Percentiles rank a stretch among this genome's conserved stretches.
These are phyloP conservation scores for Candida nitratophila DNA, from an alignment of 805 yeast genomes.

Conservation along the genomic window DNA sequence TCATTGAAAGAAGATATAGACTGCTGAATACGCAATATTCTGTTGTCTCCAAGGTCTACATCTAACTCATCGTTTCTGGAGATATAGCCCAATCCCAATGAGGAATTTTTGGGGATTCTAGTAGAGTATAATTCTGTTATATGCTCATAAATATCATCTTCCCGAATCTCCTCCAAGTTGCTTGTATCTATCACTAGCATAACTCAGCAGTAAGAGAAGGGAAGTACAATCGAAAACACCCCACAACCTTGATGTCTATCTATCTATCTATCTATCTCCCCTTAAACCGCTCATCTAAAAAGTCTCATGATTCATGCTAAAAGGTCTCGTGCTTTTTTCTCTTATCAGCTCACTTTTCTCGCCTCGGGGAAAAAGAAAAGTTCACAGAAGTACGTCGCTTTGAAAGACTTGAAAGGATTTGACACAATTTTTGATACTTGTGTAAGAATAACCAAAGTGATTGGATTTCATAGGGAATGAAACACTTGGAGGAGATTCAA, in stretches of 20 bases:
- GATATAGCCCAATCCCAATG: slow-evolving; percentile 23
- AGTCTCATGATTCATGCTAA: too few relatives aligned
- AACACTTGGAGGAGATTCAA: neutral
- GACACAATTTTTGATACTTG: too few relatives aligned
- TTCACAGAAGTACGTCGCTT: too few relatives aligned
- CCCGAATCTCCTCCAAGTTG: neutral
- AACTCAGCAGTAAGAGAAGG: neutral
- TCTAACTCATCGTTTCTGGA: slow-evolving; percentile 10
- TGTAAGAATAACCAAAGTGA: too few relatives aligned
- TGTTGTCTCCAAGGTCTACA: slow-evolving; percentile 12
- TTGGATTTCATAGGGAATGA: too few relatives aligned
- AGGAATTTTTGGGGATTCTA: slow-evolving; percentile 7
- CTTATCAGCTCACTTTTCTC: neutral
- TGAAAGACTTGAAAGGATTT: too few relatives aligned
- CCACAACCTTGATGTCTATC: too few relatives aligned
- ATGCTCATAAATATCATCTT: slow-evolving; percentile 19
- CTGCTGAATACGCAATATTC: slow-evolving; percentile 22
- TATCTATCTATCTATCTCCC: too few relatives aligned
- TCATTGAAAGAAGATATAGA: slow-evolving; percentile 24
- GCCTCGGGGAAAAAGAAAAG: too few relatives aligned
- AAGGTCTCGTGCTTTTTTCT: too few relatives aligned
- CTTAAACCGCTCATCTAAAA: too few relatives aligned
- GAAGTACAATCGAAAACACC: too few relatives aligned
- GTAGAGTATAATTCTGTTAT: slow-evolving; percentile 18
- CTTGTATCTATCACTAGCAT: neutral